phyloP scores from a whole-genome alignment of 148 eudicot species.

The Silene conica region DNA sequence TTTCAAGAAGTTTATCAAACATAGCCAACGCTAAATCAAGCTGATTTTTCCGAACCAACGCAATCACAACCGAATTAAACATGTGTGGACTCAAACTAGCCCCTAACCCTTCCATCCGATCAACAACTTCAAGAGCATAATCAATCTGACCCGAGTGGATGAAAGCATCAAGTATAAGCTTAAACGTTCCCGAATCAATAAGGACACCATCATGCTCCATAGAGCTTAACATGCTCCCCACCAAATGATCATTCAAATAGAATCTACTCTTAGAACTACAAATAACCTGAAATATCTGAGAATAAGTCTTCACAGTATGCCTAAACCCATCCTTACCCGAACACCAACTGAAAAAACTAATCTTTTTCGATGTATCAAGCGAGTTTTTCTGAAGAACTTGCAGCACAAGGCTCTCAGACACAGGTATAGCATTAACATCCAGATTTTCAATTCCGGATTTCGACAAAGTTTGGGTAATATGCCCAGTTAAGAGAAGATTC shows the following conservation, averaged over 20 bases:
- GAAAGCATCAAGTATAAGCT: constrained; percentile 62
- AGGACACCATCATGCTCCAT: constrained; percentile 56
- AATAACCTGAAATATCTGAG: constrained; percentile 47
- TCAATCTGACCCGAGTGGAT: constrained; percentile 54
- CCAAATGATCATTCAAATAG: constrained; percentile 33
- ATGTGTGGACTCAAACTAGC: constrained; percentile 36
- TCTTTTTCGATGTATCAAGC: constrained; percentile 49
- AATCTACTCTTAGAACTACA: constrained; percentile 26
- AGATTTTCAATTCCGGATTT: constrained; percentile 45
- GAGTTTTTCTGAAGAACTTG: constrained; percentile 46
- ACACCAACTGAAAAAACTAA: constrained; percentile 70
- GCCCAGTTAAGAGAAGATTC: constrained; percentile 47
- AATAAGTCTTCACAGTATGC: constrained; percentile 58
- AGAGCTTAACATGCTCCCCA: constrained; percentile 35
- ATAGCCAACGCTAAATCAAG: constrained; percentile 46
- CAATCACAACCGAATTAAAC: constrained; percentile 58
- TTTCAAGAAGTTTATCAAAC: constrained; percentile 48
- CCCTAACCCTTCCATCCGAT: constrained; percentile 44
- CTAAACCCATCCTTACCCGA: constrained; percentile 45
- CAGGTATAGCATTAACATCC: constrained; percentile 36
- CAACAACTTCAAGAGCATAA: constrained; percentile 60
- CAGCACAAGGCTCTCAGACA: constrained; percentile 55
- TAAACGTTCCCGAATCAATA: constrained; percentile 50
- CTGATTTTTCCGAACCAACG: constrained; percentile 51
- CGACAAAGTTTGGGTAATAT: constrained; percentile 50